Conservation (phyloP, 176 grass and related monocot species). For the Tillandsia fasciculata region DNA sequence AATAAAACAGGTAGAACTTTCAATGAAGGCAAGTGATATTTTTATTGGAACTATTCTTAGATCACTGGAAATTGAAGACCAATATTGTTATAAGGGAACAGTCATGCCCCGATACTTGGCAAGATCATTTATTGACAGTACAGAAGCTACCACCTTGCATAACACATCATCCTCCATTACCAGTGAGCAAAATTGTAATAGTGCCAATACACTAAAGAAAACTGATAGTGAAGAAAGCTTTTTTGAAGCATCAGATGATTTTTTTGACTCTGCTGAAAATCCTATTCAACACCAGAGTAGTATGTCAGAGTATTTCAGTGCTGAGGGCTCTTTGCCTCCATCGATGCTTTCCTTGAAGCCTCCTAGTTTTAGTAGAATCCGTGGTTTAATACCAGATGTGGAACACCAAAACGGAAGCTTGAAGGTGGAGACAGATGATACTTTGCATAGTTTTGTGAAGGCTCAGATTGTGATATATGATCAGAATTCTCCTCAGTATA, state of each 20-base stretch:
- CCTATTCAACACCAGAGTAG: constrained; percentile 45
- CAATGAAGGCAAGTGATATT: constrained; percentile 66
- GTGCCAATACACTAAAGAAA: constrained; percentile 41
- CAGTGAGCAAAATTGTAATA: constrained; percentile 32
- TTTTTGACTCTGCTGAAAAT: constrained; percentile 57
- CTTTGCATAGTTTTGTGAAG: constrained; percentile 86
- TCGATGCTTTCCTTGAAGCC: constrained; percentile 46
- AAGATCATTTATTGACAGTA: constrained; percentile 78
- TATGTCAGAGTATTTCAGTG: constrained; percentile 47
- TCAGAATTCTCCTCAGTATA: constrained; percentile 74
- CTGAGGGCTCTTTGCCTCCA: constrained; percentile 37
- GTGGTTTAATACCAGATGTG: constrained; percentile 71
- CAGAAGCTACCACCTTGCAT: constrained; percentile 22
- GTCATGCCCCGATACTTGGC: constrained; percentile 58
- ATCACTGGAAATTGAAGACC: constrained; percentile 95
- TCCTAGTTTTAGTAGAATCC: constrained; percentile 62
- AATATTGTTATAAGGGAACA: constrained; percentile 46
- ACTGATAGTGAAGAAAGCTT: constrained; percentile 72
- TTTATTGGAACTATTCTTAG: constrained; percentile 80
- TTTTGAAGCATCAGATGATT: constrained; percentile 90
- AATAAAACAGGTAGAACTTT: constrained; percentile 79
- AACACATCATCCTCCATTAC: constrained; percentile 8
- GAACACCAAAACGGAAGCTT: constrained; percentile 39
- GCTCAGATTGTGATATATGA: constrained; percentile 89
- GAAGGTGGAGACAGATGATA: constrained; percentile 36